Percentiles rank a stretch among this genome's conserved stretches.
phyloP scores from a whole-genome alignment of 2,329 filamentous ascomycete genomes.

The Didymella arachidicola region DNA sequence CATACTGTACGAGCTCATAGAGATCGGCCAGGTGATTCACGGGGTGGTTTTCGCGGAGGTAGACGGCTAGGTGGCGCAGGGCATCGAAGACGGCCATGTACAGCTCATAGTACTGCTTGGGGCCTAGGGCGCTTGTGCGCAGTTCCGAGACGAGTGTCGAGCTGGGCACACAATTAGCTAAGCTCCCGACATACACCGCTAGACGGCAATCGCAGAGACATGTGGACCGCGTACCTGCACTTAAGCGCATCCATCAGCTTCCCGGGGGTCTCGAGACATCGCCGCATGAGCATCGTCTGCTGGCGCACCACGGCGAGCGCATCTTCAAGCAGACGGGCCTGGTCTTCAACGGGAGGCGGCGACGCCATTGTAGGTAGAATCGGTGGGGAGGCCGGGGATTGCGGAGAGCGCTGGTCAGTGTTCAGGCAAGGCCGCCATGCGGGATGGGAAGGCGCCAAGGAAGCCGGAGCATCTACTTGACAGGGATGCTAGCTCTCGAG shows the following conservation, averaged over 20 bases:
- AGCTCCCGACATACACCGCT: background rate
- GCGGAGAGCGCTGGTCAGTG: constrained; percentile 38
- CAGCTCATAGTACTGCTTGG: constrained; percentile 99
- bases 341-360: constrained; percentile 61
- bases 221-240: constrained; percentile 75
- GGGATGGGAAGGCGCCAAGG: constrained; percentile 34
- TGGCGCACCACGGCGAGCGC: constrained; percentile 94
- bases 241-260: constrained; percentile 99
- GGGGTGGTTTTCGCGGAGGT: constrained; percentile 95
- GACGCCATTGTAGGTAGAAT: constrained; percentile 52
- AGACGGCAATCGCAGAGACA: too few species aligned
- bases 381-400: constrained; percentile 37
- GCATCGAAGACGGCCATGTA: constrained; percentile 99
- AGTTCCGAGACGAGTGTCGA: constrained; percentile 98
- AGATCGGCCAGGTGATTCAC: constrained; percentile 97
- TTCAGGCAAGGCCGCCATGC: constrained; percentile 28
- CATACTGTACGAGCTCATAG: constrained; percentile 97
- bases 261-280: constrained; percentile 93
- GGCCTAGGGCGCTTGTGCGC: constrained; percentile 94
- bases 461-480: constrained; percentile 11
- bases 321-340: constrained; percentile 94
- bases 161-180: constrained; percentile 59
- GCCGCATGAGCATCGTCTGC: constrained; percentile 96
- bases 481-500: constrained; percentile 38
- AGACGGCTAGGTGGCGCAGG: constrained; percentile 92